Evolutionary conservation across 2,329 filamentous ascomycete genomes (phyloP).

Genomic region (Penicillium sp.): DNA sequence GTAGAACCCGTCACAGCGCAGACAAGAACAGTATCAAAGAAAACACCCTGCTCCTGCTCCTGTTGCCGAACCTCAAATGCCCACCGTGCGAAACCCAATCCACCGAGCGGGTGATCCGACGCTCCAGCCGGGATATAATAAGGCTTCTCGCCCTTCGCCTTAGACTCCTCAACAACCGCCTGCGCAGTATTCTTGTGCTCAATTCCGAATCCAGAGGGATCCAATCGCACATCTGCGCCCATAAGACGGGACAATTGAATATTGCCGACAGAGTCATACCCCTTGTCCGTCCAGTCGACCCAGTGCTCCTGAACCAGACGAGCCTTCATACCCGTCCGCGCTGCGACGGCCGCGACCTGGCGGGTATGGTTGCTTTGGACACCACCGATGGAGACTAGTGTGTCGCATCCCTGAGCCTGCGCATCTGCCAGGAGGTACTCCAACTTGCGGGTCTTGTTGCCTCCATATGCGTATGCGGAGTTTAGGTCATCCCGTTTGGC

Average conservation of each 20-base stretch:
- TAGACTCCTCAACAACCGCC: slow-evolving; percentile 55
- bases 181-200: slow-evolving; percentile 65
- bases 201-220: slow-evolving; percentile 64
- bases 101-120: slow-evolving; percentile 68
- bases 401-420: slow-evolving; percentile 57
- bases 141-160: slow-evolving; percentile 56
- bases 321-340: slow-evolving; percentile 54
- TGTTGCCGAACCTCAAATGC: slow-evolving; percentile 67
- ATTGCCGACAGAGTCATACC: slow-evolving; percentile 67
- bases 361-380: slow-evolving; percentile 71
- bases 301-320: slow-evolving; percentile 65
- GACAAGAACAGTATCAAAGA: slow-evolving; percentile 68
- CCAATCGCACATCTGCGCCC: slow-evolving; percentile 63
- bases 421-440: slow-evolving; percentile 70
- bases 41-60: slow-evolving; percentile 61
- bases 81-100: slow-evolving; percentile 70
- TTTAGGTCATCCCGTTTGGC: slow-evolving; percentile 74
- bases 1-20: slow-evolving; percentile 72
- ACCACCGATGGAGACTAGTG: slow-evolving; percentile 66
- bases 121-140: slow-evolving; percentile 74
- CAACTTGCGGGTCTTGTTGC: slow-evolving; percentile 70
- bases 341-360: slow-evolving; percentile 64
- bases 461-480: slow-evolving; percentile 65
- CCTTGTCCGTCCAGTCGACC: slow-evolving; percentile 62
- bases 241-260: slow-evolving; percentile 69